Evolutionary conservation across 768 basidiomycete genomes (phyloP).

Genomic region (Austroboletus eburneus): DNA sequence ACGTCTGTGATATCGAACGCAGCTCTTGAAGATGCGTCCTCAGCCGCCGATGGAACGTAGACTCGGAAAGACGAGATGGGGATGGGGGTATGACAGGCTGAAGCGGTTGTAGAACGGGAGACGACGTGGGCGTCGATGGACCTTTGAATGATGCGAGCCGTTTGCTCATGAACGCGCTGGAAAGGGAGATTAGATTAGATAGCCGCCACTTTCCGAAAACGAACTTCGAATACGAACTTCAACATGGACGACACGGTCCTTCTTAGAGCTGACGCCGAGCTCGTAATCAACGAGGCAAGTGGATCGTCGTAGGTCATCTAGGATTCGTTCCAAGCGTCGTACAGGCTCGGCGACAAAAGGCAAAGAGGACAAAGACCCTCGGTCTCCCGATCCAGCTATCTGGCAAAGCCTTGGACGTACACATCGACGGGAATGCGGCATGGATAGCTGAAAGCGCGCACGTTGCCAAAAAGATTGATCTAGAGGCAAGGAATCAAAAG

Average conservation of each 20-base stretch:
- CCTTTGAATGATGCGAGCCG: conserved; percentile 76
- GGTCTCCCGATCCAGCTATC: conserved; percentile 77
- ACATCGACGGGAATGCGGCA: conserved; percentile 58
- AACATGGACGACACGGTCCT: conserved; percentile 27
- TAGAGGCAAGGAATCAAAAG: conserved; percentile 53
- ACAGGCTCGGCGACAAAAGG: conserved; percentile 70
- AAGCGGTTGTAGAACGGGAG: conserved; percentile 50
- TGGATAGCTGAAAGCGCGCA: conserved; percentile 91
- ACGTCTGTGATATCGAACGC: conserved; percentile 56
- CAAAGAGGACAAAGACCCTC: conserved; percentile 61
- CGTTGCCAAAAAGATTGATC: conserved; percentile 64
- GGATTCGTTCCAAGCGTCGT: conserved; percentile 2
- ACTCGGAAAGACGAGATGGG: conserved; percentile 47
- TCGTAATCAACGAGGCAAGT: conserved; percentile 28
- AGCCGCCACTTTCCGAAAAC: too few species aligned
- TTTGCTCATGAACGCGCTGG: conserved; percentile 35
- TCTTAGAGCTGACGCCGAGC: conserved; percentile 30
- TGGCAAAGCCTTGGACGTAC: conserved; percentile 71
- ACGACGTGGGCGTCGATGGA: conserved; percentile 70
- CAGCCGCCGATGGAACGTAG: conserved; percentile 79
- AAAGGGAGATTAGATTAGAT: background rate
- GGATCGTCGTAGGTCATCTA: background rate
- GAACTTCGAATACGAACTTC: background rate
- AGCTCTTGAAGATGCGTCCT: conserved; percentile 66
- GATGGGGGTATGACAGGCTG: conserved; percentile 37